Base-by-base conservation (phyloP, 2,329 filamentous ascomycete genomes). In the Penicillium sp. region DNA sequence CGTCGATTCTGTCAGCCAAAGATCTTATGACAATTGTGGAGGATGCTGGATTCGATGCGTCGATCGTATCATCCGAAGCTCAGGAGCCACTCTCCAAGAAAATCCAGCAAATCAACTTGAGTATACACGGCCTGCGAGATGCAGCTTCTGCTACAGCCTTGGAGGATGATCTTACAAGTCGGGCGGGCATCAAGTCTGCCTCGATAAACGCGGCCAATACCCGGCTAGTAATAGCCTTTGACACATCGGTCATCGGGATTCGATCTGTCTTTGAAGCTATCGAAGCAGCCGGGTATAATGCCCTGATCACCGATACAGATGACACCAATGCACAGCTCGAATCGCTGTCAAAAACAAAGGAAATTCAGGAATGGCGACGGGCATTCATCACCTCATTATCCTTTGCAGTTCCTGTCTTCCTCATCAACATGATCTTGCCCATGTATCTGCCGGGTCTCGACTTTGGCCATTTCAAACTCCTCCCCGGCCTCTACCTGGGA, bases 291-390 rank as follows among this genome's bases (percentile, higher is more conserved):
- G 92, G 93, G 2, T 90, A 89, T 70, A 96, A 97, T 68, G 94
- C 93, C 1, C 78, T 99, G 2, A 83, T 97, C 9, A 87, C 92
- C 1, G 93, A 97, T 60, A 88, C 86, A 46, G 91, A 97, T 64
- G 94, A 99, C 74, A 97, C 96, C 70, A 96, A 96, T 66, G 93
- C 94, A 1, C 94, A 99, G 69, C 82, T 99, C 2, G 91, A 97
- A 71, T 97, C 94, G 1, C 81, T 99, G 2, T 89, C 94, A 7
- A 99, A 99, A 75, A 97, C 94, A 0, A 90, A 90, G 62, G 94
- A 99, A 72, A 96, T 99, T 56, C 89, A 88, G 58, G 91, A 96
- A 72, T 99, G 94, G 94, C 85, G 84, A 55, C 83, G 80, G 24
- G 90, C 91, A 0, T 96, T 97, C 73, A 80, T 82, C 56, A 80